Conservation (phyloP, 495 filamentous ascomycete species). For the Neurospora africana region DNA sequence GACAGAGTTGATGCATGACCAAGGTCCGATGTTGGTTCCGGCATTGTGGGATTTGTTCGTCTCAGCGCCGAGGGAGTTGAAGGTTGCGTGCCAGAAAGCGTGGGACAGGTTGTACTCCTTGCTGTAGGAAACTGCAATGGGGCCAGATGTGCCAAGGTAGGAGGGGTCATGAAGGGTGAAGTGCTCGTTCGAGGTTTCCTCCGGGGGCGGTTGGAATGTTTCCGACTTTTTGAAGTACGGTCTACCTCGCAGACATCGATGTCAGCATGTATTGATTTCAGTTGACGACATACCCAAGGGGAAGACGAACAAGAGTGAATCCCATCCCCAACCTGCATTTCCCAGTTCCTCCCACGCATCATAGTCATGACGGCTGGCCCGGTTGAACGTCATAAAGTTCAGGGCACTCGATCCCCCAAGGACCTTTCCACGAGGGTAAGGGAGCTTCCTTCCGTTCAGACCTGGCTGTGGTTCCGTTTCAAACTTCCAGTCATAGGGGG, state of each 20-base stretch:
- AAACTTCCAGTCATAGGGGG: conserved; percentile 44
- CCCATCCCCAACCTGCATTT: conserved; percentile 48
- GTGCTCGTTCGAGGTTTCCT: conserved; percentile 20
- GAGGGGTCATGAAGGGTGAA: conserved; percentile 19
- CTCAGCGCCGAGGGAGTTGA: conserved; percentile 30
- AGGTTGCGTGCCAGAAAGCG: conserved; percentile 37
- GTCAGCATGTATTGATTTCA: conserved; percentile 1
- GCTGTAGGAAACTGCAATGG: conserved; percentile 35
- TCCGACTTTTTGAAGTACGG: conserved; percentile 41
- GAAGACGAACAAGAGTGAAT: conserved; percentile 31
- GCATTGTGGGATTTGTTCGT: conserved; percentile 30
- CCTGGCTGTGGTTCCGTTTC: conserved; percentile 35
- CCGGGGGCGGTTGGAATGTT: conserved; percentile 32
- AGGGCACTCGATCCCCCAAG: conserved; percentile 35
- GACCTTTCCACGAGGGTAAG: conserved; percentile 38
- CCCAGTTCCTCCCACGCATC: conserved; percentile 49
- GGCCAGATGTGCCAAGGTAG: conserved; percentile 31
- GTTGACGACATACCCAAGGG: neutral
- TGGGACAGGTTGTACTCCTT: conserved; percentile 33
- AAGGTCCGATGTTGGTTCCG: conserved; percentile 35
- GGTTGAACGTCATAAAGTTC: conserved; percentile 46
- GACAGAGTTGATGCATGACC: conserved; percentile 34
- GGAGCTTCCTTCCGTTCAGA: conserved; percentile 23
- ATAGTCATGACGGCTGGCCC: conserved; percentile 43
- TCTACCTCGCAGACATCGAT: conserved; percentile 16